Evolutionary conservation across 108 stramenopile genomes (phyloP), one percentile per base, ranked within the genome.

Genomic region (Skeletonema menzelii): DNA sequence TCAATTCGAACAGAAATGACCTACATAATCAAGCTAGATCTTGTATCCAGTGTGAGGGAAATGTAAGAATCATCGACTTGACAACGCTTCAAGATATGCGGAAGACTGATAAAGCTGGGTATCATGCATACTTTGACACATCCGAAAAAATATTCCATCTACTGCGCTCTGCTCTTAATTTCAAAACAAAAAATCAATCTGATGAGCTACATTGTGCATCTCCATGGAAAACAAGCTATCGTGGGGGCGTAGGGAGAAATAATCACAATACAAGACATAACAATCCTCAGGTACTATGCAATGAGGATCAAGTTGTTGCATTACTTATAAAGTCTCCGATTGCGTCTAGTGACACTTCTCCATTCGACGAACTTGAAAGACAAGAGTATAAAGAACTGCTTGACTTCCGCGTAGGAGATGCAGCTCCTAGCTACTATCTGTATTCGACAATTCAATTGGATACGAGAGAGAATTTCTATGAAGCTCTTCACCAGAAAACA

Each of bases 111-210:
- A 13, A 20, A 49, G 42, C 19, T 27, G 19, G 17, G 32, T 31
- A 22, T 30, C 31, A 69, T 53, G 72, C 79, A 35, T 66, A 63
- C 17, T 72, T 81, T 53, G 65, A 77, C 46, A 67, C 70, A 3
- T 70, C 80, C 0, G 75, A 65, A 64, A 71, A 70, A 56, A 75
- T 81, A 37, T 81, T 76, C 60, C 80, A 81, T 47, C 76, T 81
- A 42, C 53, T 81, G 31, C 69, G 80, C 35, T 81, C 80, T 19
- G 20, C 76, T 27, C 70, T 81, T 0, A 72, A 65, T 28, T 79
- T 73, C 26, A 59, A 58, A 26, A 55, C 47, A 30, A 30, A 44
- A 27, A 17, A 57, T 62, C 62, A 61, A 37, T 7, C 8, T 12
- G 26, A 44, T 22, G 74, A 58, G 37, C 38, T 72, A 30, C 80